Percentiles rank a stretch among this genome's conserved stretches.
phyloP scores from a whole-genome alignment of 768 basidiomycete species.

The Trametes maxima region DNA sequence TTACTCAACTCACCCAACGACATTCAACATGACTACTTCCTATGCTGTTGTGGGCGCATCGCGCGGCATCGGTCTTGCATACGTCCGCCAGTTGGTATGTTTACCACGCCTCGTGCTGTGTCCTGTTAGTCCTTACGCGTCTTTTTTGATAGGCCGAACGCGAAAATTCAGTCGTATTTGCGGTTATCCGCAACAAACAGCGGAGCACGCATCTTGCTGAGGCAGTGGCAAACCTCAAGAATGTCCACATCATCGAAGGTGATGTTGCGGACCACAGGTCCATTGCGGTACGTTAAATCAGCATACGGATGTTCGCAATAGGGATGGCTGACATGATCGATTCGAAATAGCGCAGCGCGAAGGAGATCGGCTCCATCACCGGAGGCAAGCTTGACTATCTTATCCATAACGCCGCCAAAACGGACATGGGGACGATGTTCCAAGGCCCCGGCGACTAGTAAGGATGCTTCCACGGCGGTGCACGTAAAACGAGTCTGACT shows the following conservation, averaged over 20 bases:
- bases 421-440: conserved; percentile 1
- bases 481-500: background rate
- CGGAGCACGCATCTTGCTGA: background rate
- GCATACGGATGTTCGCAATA: background rate
- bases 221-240: conserved; percentile 5
- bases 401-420: conserved; percentile 39
- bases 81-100: background rate
- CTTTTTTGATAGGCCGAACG: background rate
- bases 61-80: background rate
- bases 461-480: background rate
- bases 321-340: background rate
- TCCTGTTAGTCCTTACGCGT: background rate
- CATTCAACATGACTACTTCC: background rate
- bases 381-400: conserved; percentile 37
- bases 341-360: conserved; percentile 22
- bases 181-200: background rate
- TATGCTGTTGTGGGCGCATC: background rate
- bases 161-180: background rate
- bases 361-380: conserved; percentile 26
- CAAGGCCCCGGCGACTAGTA: background rate
- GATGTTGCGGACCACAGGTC: conserved; percentile 38
- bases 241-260: conserved; percentile 39
- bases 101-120: background rate
- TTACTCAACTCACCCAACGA: background rate
- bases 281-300: conserved; percentile 32